phyloP scores from a whole-genome alignment of 805 yeast species.

The Myxozyma mucilagina region DNA sequence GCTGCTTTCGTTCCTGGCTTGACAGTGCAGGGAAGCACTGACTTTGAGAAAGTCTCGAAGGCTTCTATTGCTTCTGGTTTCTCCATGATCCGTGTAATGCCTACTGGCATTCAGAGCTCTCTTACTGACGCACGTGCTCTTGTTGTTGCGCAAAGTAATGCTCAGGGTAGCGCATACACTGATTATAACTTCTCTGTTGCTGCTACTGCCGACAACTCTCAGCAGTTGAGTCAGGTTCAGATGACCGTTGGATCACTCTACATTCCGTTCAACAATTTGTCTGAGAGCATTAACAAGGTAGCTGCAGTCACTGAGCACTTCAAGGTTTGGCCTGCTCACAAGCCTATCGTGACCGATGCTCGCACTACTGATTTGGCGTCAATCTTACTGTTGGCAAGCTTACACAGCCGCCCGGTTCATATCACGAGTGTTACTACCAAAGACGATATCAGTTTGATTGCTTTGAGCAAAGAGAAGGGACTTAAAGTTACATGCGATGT shows the following conservation, averaged over 20 bases:
- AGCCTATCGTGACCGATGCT: conserved; percentile 91
- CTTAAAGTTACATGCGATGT: conserved; percentile 88
- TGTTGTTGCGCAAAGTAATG: conserved; percentile 58
- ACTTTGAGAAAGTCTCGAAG: conserved; percentile 68
- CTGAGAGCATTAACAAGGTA: conserved; percentile 58
- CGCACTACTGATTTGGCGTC: conserved; percentile 91
- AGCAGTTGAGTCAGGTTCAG: conserved; percentile 61
- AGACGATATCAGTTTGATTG: conserved; percentile 80
- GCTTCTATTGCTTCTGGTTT: conserved; percentile 81
- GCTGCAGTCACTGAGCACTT: conserved; percentile 79
- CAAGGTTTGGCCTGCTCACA: conserved; percentile 76
- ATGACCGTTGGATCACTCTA: conserved; percentile 73
- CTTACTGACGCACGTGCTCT: conserved; percentile 67
- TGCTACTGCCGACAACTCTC: conserved; percentile 70
- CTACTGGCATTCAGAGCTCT: conserved; percentile 64
- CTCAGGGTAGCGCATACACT: conserved; percentile 65
- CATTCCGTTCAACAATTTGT: conserved; percentile 75
- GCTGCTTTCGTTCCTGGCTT: conserved; percentile 75
- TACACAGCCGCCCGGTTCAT: conserved; percentile 82
- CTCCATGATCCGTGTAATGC: conserved; percentile 78
- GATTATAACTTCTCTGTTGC: conserved; percentile 83
- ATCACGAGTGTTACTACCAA: conserved; percentile 79
- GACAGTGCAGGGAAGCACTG: conserved; percentile 51
- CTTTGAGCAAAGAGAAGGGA: conserved; percentile 80
- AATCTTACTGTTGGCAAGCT: conserved; percentile 80